Evolutionary conservation across 2,329 filamentous ascomycete genomes (phyloP).

Genomic region (Monosporascus sp.): DNA sequence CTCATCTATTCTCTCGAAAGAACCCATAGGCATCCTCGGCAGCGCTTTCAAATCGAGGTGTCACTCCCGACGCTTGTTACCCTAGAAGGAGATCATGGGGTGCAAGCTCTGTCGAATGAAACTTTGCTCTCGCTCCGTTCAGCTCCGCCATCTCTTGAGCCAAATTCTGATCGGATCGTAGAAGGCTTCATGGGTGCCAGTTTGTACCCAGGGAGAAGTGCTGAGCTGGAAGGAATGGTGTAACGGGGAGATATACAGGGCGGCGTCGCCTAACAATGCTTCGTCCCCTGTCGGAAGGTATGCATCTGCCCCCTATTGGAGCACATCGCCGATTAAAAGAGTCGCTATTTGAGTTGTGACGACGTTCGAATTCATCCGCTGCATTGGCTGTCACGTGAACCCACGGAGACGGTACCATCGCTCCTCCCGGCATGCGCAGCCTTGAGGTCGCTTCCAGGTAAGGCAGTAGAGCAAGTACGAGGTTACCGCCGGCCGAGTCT

Average conservation of each 20-base stretch:
- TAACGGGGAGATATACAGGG: slow-evolving; percentile 7
- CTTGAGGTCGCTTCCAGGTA: slow-evolving; percentile 4
- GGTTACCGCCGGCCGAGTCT: slow-evolving; percentile 8
- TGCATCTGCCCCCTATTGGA: slow-evolving; percentile 9
- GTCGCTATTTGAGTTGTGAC: too few relatives aligned
- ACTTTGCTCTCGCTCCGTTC: slow-evolving; percentile 3
- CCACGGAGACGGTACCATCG: slow-evolving; percentile 13
- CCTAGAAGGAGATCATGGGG: slow-evolving; percentile 6
- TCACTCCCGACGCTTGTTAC: slow-evolving; percentile 1
- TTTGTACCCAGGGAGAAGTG: slow-evolving; percentile 7
- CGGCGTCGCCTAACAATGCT: background rate
- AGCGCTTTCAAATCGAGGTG: background rate
- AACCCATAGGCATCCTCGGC: background rate
- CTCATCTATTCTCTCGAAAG: background rate
- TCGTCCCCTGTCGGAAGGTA: slow-evolving; percentile 2
- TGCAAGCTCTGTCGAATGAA: slow-evolving; percentile 1
- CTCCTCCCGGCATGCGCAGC: slow-evolving; percentile 8
- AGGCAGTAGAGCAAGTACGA: slow-evolving; percentile 6
- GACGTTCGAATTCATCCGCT: slow-evolving; percentile 1
- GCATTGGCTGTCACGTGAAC: slow-evolving; percentile 10
- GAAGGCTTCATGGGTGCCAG: slow-evolving; percentile 1
- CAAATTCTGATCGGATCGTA: slow-evolving; percentile 5
- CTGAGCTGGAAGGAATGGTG: slow-evolving; percentile 7
- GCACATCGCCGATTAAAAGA: background rate
- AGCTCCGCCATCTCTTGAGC: slow-evolving; percentile 6